Evolutionary conservation across 495 filamentous ascomycete species (phyloP), one percentile per base, ranked within the genome.

Genomic region (Neurospora sublineolata): DNA sequence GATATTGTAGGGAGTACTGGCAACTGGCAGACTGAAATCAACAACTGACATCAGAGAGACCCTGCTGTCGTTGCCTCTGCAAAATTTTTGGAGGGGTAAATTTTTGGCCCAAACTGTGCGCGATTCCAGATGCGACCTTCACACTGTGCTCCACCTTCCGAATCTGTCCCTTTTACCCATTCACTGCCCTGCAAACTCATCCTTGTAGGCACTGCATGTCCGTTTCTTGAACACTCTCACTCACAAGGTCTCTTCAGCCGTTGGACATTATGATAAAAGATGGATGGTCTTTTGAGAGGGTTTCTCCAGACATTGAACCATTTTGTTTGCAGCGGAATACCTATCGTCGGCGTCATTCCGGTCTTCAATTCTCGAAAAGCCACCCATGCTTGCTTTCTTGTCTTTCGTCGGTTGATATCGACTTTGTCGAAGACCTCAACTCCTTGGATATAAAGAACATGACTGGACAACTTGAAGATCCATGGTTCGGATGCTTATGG

Each of bases 51-150:
- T 60, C 27, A 33, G 52, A 64, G 52, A 33, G 23, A 60, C 27
- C 68, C 68, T 69, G 38, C 41, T 70, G 27, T 27, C 44, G 30
- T 33, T 44, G 39, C 69, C 37, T 70, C 69, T 58, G 69, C 52
- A 70, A 70, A 75, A 72, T 58, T 70, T 75, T 74, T 74, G 74
- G 68, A 70, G 46, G 69, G 69, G 41, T 70, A 46, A 33, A 33
- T 7, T 58, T 70, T 41, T 70, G 9, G 41, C 41, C 30, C 69
- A 58, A 10, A 70, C 41, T 20, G 69, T 70, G 69, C 69, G 30
- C 6, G 1, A 1, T 36, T 7, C 8, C 9, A 20, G 0, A 27
- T 2, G 3, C n/a, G 20, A 1, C 1, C 1, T 60, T 1, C 41
- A 38, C 41, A 75, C 73, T 52, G 73, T 74, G 42, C 41, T 37